phyloP scores from a whole-genome alignment of 2,329 filamentous ascomycete genomes.

The Alternaria incomplexa region DNA sequence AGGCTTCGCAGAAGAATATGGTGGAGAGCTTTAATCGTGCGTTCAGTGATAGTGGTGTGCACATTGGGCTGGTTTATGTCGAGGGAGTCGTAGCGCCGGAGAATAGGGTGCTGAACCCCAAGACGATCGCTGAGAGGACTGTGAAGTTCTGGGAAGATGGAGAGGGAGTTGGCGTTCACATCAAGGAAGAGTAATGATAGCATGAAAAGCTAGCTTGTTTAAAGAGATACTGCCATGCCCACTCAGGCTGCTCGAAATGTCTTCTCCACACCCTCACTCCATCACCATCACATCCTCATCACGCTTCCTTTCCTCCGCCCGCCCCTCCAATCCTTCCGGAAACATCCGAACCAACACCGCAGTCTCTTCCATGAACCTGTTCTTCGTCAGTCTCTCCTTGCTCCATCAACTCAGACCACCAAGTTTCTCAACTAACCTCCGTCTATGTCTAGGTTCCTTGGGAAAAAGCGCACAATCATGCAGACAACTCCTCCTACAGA shows the following conservation, averaged over 20 bases:
- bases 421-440: not conserved
- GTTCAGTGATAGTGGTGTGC: conserved; percentile 52
- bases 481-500: not conserved
- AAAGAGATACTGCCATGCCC: too few relatives aligned
- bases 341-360: too few relatives aligned
- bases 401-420: not conserved
- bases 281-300: too few relatives aligned
- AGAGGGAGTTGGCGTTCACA: conserved; percentile 49
- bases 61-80: conserved; percentile 56
- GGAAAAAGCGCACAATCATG: not conserved
- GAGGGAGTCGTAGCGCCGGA: conserved; percentile 52
- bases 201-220: too few relatives aligned
- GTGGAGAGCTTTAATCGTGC: conserved; percentile 53
- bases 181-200: conserved; percentile 27
- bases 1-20: conserved; percentile 60
- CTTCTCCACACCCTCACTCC: too few relatives aligned
- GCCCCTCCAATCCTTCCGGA: too few relatives aligned
- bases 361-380: too few relatives aligned
- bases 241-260: too few relatives aligned
- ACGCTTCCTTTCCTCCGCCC: too few relatives aligned
- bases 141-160: conserved; percentile 54
- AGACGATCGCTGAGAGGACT: conserved; percentile 54
- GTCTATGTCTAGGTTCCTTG: too few relatives aligned
- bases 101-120: conserved; percentile 53
- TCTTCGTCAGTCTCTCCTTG: too few relatives aligned